A percentile compares a stretch with the other conserved stretches of the same genome.
These are phyloP conservation scores for Gomphus sp. DNA, from an alignment of 1,284 basidiomycete species.

Conservation along the genomic window DNA sequence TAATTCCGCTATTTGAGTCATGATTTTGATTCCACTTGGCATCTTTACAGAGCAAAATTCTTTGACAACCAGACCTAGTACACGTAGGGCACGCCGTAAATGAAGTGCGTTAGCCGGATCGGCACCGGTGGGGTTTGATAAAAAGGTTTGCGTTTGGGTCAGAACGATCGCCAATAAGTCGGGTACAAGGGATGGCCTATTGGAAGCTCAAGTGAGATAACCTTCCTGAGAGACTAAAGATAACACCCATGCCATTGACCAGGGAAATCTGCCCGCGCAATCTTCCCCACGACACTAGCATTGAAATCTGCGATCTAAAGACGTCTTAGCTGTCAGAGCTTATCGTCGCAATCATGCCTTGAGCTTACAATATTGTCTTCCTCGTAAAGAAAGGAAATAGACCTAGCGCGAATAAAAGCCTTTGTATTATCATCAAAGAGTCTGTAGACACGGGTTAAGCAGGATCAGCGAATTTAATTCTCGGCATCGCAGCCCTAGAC, in stretches of 20 bases:
- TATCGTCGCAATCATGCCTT: not conserved
- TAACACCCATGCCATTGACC: constrained; percentile 41
- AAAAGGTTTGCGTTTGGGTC: constrained; percentile 39
- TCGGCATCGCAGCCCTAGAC: not conserved
- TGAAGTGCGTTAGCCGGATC: constrained; percentile 39
- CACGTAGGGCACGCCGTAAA: constrained; percentile 50
- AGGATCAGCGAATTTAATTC: not conserved
- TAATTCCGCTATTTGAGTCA: constrained; percentile 24
- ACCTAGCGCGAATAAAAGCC: constrained; percentile 46
- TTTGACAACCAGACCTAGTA: constrained; percentile 56
- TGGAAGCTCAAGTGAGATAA: constrained; percentile 4
- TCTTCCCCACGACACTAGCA: constrained; percentile 56
- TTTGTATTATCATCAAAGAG: constrained; percentile 58
- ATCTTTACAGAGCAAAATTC: constrained; percentile 63
- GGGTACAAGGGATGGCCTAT: constrained; percentile 54
- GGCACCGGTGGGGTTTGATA: constrained; percentile 25
- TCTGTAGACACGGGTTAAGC: constrained; percentile 28
- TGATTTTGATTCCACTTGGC: constrained; percentile 52
- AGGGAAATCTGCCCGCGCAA: constrained; percentile 67
- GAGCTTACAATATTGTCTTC: constrained; percentile 54
- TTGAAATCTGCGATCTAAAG: constrained; percentile 66
- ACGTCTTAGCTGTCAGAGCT: not conserved
- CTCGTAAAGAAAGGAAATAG: constrained; percentile 58
- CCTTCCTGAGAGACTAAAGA: not conserved
- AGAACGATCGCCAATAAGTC: constrained; percentile 50